Conservation (phyloP, 176 grass and related monocot species). For the Guadua angustifolia region DNA sequence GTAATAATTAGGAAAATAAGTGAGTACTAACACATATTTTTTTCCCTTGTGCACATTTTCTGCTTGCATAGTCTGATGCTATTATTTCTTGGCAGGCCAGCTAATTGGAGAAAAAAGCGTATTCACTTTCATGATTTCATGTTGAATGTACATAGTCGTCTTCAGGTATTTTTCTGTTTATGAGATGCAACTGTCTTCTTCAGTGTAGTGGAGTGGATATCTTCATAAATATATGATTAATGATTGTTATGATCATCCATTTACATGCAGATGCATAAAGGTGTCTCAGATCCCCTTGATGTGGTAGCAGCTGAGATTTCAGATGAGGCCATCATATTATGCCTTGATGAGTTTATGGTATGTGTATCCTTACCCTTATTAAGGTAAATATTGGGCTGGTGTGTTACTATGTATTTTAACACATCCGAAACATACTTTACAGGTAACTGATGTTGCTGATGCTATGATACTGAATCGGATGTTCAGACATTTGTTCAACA, state of each 20-base stretch:
- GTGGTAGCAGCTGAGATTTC: conserved; percentile 96
- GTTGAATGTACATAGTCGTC: conserved; percentile 88
- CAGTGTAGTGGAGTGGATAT: background rate
- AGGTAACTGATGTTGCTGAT: conserved; percentile 98
- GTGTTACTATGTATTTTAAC: conserved; percentile 9
- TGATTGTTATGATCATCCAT: conserved; percentile 3
- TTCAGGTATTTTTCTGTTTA: conserved; percentile 64
- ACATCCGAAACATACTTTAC: conserved; percentile 7
- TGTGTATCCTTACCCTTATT: conserved; percentile 31
- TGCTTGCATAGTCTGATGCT: background rate
- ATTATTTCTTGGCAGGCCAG: conserved; percentile 61
- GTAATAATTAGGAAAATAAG: conserved; percentile 19
- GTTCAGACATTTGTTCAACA: conserved; percentile 87
- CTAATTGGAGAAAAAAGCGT: conserved; percentile 94
- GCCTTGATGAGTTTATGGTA: conserved; percentile 99
- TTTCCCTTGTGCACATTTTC: background rate
- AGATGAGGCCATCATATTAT: conserved; percentile 87
- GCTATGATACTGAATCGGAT: conserved; percentile 92
- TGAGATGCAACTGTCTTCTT: conserved; percentile 18
- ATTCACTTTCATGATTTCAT: conserved; percentile 98
- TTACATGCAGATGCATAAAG: conserved; percentile 88
- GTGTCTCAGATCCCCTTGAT: conserved; percentile 93
- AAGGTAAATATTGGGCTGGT: background rate
- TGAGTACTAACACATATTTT: background rate
- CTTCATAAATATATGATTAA: background rate